Conservation (phyloP, 1,284 basidiomycete genomes). For the Cryptococcus sp. region DNA sequence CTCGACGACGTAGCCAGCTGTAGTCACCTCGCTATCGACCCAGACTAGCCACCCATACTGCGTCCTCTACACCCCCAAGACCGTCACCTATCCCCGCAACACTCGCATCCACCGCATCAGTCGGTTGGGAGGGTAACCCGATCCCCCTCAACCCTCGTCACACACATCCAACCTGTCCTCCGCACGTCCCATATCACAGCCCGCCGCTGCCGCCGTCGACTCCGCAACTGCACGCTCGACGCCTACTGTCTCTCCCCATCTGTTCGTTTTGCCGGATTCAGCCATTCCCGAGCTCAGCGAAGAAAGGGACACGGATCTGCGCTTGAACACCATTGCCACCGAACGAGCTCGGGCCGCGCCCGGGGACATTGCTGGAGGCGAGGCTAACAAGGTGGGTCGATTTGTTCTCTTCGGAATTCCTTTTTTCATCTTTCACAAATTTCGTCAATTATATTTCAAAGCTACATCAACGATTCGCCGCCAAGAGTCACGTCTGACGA, state of each 20-base stretch:
- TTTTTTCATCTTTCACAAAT: no score
- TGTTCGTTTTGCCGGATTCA: background rate
- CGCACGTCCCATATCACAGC: conserved; percentile 2
- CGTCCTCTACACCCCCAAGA: no score
- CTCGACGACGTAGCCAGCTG: no score
- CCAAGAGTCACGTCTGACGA: background rate
- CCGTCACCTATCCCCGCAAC: no score
- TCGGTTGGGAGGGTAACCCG: conserved; percentile 3
- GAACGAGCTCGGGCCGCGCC: background rate
- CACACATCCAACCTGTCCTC: conserved; percentile 18
- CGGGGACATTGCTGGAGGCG: no score
- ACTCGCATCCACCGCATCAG: no score
- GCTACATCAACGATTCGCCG: no score
- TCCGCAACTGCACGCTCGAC: conserved; percentile 1
- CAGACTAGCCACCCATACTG: no score
- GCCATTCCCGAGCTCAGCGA: background rate
- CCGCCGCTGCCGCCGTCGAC: conserved; percentile 2
- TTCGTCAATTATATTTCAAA: no score
- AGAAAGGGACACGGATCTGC: background rate
- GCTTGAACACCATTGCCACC: background rate
- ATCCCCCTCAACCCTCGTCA: background rate
- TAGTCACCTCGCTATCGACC: no score
- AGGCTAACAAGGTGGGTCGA: no score
- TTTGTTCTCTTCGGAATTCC: no score
- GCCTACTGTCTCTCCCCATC: background rate